These are phyloP conservation scores for Skeletonema potamos DNA, from an alignment of 108 stramenopile genomes.

Conservation along the genomic window DNA sequence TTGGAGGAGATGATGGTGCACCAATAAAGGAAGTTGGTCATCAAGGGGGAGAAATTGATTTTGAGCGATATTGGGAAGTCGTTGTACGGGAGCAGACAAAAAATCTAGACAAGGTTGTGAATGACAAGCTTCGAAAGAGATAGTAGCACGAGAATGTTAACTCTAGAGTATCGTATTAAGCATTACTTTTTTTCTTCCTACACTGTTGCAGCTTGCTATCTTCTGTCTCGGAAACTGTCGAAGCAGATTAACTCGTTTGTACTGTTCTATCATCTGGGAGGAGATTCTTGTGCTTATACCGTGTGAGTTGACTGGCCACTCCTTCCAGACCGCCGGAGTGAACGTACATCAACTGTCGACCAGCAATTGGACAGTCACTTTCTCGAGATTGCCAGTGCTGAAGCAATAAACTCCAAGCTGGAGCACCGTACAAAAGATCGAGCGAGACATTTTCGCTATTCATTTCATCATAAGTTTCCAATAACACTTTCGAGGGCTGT, in stretches of 20 bases:
- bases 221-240: too few relatives aligned
- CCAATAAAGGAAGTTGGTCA: slow-evolving; percentile 71
- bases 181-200: background rate
- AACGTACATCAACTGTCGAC: slow-evolving; percentile 82
- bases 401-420: slow-evolving; percentile 69
- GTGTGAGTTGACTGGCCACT: slow-evolving; percentile 77
- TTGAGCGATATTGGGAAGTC: slow-evolving; percentile 62
- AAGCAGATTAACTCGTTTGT: slow-evolving; percentile 6
- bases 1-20: slow-evolving; percentile 52
- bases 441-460: slow-evolving; percentile 61
- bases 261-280: slow-evolving; percentile 40
- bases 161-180: background rate
- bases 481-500: slow-evolving; percentile 55
- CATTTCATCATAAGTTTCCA: slow-evolving; percentile 67
- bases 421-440: slow-evolving; percentile 84
- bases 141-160: too few relatives aligned
- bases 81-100: slow-evolving; percentile 61
- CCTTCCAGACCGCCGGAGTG: slow-evolving; percentile 94
- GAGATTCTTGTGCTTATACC: slow-evolving; percentile 86
- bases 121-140: slow-evolving; percentile 37
- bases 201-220: background rate
- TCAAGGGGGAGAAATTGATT: slow-evolving; percentile 79
- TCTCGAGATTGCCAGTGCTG: slow-evolving; percentile 62
- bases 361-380: slow-evolving; percentile 47
- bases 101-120: slow-evolving; percentile 42